phyloP scores from a whole-genome alignment of 2,329 filamentous ascomycete species.

The Colletotrichum cereale region DNA sequence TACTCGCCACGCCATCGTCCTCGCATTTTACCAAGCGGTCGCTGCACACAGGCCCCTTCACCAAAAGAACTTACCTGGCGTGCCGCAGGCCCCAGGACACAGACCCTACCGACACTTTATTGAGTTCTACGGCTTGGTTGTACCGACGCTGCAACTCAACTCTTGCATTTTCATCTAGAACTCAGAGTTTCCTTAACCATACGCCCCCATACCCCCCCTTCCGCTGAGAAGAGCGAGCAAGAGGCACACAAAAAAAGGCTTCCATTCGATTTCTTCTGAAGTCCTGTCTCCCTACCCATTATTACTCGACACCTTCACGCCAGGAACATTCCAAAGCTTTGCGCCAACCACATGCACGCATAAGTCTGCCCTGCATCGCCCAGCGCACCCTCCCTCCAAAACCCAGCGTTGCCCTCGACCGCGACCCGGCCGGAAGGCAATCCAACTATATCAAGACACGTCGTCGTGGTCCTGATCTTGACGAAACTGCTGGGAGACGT shows the following conservation, averaged over 20 bases:
- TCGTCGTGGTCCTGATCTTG: conserved; percentile 63
- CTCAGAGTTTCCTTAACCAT: conserved; percentile 36
- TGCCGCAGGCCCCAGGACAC: conserved; percentile 33
- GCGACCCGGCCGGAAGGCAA: conserved; percentile 51
- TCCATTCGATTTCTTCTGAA: conserved; percentile 38
- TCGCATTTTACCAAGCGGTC: conserved; percentile 28
- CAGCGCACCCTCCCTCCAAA: conserved; percentile 54
- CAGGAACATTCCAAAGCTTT: conserved; percentile 44
- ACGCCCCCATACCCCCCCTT: conserved; percentile 32
- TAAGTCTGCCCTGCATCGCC: conserved; percentile 59
- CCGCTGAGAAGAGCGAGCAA: conserved; percentile 20
- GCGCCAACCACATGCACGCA: conserved; percentile 65
- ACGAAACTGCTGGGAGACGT: conserved; percentile 52
- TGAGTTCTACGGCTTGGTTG: conserved; percentile 39
- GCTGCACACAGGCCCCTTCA: conserved; percentile 31
- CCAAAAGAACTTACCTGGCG: conserved; percentile 33
- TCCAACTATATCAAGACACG: conserved; percentile 74
- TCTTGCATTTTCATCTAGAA: conserved; percentile 39
- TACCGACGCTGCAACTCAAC: conserved; percentile 38
- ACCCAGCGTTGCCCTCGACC: conserved; percentile 47
- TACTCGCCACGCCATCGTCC: conserved; percentile 23
- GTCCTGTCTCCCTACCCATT: conserved; percentile 18
- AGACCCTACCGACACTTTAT: conserved; percentile 34
- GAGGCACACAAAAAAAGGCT: conserved; percentile 35
- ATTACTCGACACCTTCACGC: conserved; percentile 35